These are phyloP conservation scores for Porodaedalea pini DNA, from an alignment of 1,284 basidiomycete genomes.

Conservation along the genomic window DNA sequence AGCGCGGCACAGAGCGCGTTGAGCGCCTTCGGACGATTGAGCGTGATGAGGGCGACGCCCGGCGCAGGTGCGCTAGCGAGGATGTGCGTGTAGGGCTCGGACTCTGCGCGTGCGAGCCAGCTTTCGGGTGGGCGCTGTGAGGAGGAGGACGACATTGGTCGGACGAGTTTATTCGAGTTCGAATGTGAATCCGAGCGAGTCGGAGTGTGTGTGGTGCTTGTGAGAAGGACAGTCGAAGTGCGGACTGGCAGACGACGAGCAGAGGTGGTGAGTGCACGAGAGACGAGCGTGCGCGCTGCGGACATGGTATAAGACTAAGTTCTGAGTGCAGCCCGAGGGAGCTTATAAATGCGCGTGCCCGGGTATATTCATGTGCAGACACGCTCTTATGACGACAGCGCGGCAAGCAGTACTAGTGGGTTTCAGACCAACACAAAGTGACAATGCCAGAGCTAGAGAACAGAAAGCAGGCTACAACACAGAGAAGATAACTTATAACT, in stretches of 20 bases:
- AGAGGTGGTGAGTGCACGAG: not conserved
- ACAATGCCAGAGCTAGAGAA: too few species aligned
- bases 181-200: too few species aligned
- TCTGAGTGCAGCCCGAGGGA: too few species aligned
- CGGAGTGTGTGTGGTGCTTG: too few species aligned
- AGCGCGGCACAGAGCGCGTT: conserved; percentile 87
- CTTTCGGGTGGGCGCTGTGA: not conserved
- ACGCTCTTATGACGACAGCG: too few species aligned
- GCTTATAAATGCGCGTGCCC: too few species aligned
- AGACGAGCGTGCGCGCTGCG: not conserved
- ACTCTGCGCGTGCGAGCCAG: not conserved
- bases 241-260: not conserved
- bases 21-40: conserved; percentile 95
- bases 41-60: conserved; percentile 82
- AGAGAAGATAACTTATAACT: too few species aligned
- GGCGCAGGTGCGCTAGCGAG: conserved; percentile 71
- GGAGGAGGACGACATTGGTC: not conserved
- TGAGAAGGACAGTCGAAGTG: not conserved
- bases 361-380: too few species aligned
- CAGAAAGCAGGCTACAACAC: too few species aligned
- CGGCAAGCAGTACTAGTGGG: too few species aligned
- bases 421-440: too few species aligned
- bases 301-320: not conserved
- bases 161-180: too few species aligned
- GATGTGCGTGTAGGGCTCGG: conserved; percentile 59